Evolutionary conservation across 2,329 filamentous ascomycete species (phyloP), one percentile per base, ranked within the genome.

Genomic region (Aspergillus texensis): DNA sequence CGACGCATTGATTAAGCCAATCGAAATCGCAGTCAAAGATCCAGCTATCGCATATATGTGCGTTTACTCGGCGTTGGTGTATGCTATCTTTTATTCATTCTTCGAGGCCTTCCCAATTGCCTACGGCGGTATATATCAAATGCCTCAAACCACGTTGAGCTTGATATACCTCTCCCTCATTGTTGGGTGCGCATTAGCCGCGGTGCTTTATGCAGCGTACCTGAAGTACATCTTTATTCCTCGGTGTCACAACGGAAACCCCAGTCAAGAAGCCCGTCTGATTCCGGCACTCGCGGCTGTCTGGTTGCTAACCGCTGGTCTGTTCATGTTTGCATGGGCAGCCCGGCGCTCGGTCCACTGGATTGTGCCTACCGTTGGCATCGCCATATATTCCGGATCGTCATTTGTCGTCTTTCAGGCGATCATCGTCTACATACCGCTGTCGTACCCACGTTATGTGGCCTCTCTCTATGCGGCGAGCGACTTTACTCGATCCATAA

Each of bases 21-120:
- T 39, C 11, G 58, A 60, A 24, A 54, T 60, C 9, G 10, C 32
- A 24, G 30, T 55, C 24, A 54, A 55, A 73, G 87, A 89, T 62
- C 88, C 88, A 0, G 86, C 87, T 14, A 83, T 90, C 1, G 75
- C 85, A 10, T 89, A 90, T 74, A 85, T 88, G 0, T 85, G 88
- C 71, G 63, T 89, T 52, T 91, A 90, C 76, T 86, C 84, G 4
- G 85, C 85, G 59, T 83, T 90, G 68, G 84, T 87, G 68, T 90
- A 79, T 63, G 76, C 75, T 52, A 78, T 79, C 34, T 79, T 80
- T 64, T 85, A 84, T 67, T 80, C 79, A 57, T 90, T 85, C 77
- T 90, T 90, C 73, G 88, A 90, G 71, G 85, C 85, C 36, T 90
- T 91, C 76, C 88, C 88, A 4, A 79, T 89, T 16, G 86, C 90